Evolutionary conservation across 495 filamentous ascomycete genomes (phyloP), one percentile per base, ranked within the genome.

Genomic region (Chaetomium fimeti): DNA sequence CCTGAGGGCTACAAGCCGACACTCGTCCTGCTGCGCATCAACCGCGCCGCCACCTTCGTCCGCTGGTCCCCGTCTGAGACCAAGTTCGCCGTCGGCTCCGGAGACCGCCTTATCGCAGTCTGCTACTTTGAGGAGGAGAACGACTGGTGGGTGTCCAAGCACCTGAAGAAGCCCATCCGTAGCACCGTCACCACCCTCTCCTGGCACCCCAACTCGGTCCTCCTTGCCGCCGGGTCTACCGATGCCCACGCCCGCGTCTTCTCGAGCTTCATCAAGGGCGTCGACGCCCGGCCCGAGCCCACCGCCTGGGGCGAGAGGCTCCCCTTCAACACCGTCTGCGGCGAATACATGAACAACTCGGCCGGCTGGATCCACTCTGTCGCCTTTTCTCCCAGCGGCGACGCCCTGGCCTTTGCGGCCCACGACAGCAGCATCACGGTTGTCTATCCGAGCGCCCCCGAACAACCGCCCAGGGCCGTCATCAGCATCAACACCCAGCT

Each of bases 111-210:
- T 60, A 96, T 98, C 70, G 91, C 94, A n/a, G 86, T 97, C 68
- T 98, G 94, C 82, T 97, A 97, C 81, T 98, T 98, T 68, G 94
- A 98, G 71, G 89, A 94, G 72, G 95, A 98, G 77, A 97, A 98
- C 74, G 91, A 98, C 79, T 98, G 95, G 95, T 98, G 94, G 94
- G 93, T 98, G 8, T 97, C 92, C 42, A 98, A 98, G 82, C 94
- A 98, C 76, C 76, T 98, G 63, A 97, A 97, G 84, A 98, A 97
- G 81, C 94, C 95, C 7, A 94, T 98, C 70, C 90, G 94, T 57
- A 93, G 90, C 71, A 98, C 94, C 52, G 91, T 98, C 69, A 97
- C 94, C 48, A 91, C 90, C 2, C 84, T 98, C 22, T 88, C 85
- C 51, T 98, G 94, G 94, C 94, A 98, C 72, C 94, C 95, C 16